Evolutionary conservation across 2,329 filamentous ascomycete species (phyloP).

Genomic region (Scleromitrula shiraiana): DNA sequence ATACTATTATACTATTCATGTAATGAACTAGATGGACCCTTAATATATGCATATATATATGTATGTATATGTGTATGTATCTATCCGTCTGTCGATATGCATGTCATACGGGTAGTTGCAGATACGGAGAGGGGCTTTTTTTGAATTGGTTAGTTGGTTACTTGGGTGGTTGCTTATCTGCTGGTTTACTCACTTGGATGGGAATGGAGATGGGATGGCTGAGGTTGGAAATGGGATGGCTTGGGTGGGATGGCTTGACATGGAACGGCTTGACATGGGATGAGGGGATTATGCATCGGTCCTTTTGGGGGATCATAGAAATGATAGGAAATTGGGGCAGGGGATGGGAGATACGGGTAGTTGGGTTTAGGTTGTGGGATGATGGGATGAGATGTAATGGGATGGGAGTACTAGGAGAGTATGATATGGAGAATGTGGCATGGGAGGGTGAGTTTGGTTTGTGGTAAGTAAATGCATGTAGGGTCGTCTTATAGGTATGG

Average conservation of each 20-base stretch:
- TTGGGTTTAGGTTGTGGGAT: neutral
- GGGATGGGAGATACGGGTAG: neutral
- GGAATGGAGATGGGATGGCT: too few species aligned
- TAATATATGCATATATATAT: neutral
- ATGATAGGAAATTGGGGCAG: neutral
- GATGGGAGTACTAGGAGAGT: too few species aligned
- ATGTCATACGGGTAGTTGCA: neutral
- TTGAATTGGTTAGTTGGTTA: too few species aligned
- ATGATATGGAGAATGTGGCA: too few species aligned
- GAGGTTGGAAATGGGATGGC: neutral
- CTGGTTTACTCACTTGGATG: too few species aligned
- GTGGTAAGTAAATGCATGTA: too few species aligned
- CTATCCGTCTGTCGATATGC: neutral
- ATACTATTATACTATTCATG: neutral
- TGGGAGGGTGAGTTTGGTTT: too few species aligned
- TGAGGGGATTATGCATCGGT: too few species aligned
- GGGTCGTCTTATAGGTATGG: too few species aligned
- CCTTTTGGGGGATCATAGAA: too few species aligned
- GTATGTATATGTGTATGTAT: neutral
- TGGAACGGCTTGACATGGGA: too few species aligned
- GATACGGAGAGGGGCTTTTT: neutral
- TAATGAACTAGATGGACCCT: neutral
- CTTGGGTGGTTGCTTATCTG: too few species aligned
- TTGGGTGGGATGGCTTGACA: neutral
- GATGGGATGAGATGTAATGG: neutral